Evolutionary conservation across 805 yeast genomes (phyloP), one percentile per base, ranked within the genome.

Genomic region (Barnettozyma pratensis): DNA sequence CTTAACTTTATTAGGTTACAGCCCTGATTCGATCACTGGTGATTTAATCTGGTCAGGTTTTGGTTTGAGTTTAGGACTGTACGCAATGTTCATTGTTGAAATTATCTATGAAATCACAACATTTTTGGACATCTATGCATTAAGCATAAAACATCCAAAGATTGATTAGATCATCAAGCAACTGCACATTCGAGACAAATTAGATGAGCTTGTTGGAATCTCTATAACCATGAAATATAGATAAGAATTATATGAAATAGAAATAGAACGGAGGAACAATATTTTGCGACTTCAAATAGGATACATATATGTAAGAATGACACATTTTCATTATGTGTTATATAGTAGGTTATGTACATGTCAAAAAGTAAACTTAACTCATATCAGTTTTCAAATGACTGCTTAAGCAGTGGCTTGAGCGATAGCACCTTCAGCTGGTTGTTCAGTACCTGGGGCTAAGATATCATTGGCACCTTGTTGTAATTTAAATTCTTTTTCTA

Each of bases 401-500:
- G 30, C 31, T 44, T 46, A 54, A 40, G 57, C 57, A 29, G 68
- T 60, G 36, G 61, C 61, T 53, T 66, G 62, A 27, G 69, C 62
- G 36, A 61, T 53, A 51, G 64, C 59, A 46, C 55, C 49, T 11
- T 46, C 49, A 34, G 29, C 39, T 46, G 62, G 66, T 35, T 75
- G 76, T 61, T 74, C 80, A 39, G 82, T 76, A 53, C 87, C 86
- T 53, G 85, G 82, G 39, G 89, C 85, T 60, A 86, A 71, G 41
- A 85, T 78, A 50, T 83, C 90, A 61, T 80, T 83, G 28, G 90
- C 85, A 53, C 85, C 83, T 67, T 83, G 85, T 68, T 85, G 92
- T 63, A 85, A 72, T 50, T 85, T 81, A 77, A 89, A 83, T 65
- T 90, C 94, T 74, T 87, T 89, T 75, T 91, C 97, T 84, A 88